Evolutionary conservation across 805 yeast species (phyloP).

Genomic region (Ogataea trehalophila): DNA sequence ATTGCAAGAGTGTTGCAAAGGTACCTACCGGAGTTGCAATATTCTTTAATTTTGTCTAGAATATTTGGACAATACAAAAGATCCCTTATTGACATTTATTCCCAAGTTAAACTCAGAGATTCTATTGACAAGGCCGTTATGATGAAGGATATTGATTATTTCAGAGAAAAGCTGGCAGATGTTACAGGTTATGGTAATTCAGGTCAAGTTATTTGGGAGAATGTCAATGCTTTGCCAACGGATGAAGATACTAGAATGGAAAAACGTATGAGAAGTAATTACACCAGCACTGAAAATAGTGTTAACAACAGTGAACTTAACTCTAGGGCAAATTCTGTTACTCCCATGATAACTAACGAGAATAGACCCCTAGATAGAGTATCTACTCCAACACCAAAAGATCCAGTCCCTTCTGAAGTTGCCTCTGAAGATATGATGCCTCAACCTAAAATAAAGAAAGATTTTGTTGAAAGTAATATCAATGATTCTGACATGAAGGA

Average conservation of each 20-base stretch:
- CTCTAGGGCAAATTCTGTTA: neutral
- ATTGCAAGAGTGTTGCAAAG: conserved; percentile 55
- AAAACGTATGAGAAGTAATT: conserved; percentile 36
- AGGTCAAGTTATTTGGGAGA: conserved; percentile 59
- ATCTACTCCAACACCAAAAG: neutral
- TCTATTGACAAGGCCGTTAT: conserved; percentile 49
- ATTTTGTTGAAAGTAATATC: no score
- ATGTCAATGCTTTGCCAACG: conserved; percentile 47
- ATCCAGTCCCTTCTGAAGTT: neutral
- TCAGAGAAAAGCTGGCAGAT: conserved; percentile 55
- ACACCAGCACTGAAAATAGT: neutral
- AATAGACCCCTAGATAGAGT: neutral
- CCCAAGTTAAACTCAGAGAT: conserved; percentile 44
- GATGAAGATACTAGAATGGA: conserved; percentile 47
- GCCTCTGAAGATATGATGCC: neutral
- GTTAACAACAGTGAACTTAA: neutral
- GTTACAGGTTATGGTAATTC: conserved; percentile 57
- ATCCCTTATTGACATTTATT: conserved; percentile 47
- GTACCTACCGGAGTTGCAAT: conserved; percentile 49
- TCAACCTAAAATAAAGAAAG: no score
- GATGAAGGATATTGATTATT: conserved; percentile 57
- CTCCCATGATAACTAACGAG: neutral
- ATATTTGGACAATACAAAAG: conserved; percentile 57
- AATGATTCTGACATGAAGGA: neutral
- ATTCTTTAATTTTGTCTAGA: conserved; percentile 39